phyloP scores from a whole-genome alignment of 306 rosid species.

The Prunus persica region Prunus_persica_NCBIv2 NC_034015.1:18035001-18035500 shows the following conservation, averaged over 20 bases:
- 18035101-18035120: not conserved
- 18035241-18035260: slow-evolving; percentile 32
- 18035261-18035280: slow-evolving; percentile 42
- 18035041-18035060: too few species aligned
- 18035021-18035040: too few species aligned
- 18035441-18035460: slow-evolving; percentile 87
- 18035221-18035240: slow-evolving; percentile 43
- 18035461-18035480: slow-evolving; percentile 80
- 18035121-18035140: too few species aligned
- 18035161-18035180: too few species aligned
- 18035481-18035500: slow-evolving; percentile 87
- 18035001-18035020: too few species aligned
- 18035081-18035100: not conserved
- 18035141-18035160: too few species aligned
- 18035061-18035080: too few species aligned
- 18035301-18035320: slow-evolving; percentile 90
- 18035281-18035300: slow-evolving; percentile 43
- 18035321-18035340: slow-evolving; percentile 83
- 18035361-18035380: slow-evolving; percentile 71
- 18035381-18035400: slow-evolving; percentile 98
- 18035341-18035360: slow-evolving; percentile 90
- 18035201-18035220: slow-evolving; percentile 20
- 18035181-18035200: not conserved
- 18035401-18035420: slow-evolving; percentile 93
- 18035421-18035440: slow-evolving; percentile 89